phyloP scores from a whole-genome alignment of 2,329 filamentous ascomycete species.

The Tolypocladium amazonense region DNA sequence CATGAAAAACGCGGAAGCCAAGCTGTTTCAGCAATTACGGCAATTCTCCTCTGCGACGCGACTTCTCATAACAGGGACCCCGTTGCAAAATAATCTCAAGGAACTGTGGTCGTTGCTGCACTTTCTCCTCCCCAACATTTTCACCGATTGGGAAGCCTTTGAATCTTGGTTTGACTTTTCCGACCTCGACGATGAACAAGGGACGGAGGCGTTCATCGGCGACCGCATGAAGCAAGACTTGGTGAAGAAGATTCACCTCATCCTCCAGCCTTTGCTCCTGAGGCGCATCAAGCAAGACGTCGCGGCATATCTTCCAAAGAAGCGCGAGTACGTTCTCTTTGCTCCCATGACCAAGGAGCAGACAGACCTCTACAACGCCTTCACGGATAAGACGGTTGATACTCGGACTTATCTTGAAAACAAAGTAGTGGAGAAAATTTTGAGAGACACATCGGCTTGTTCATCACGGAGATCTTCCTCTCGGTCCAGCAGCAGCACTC shows the following conservation, averaged over 20 bases:
- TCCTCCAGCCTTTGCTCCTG: conserved; percentile 82
- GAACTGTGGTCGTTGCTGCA: conserved; percentile 93
- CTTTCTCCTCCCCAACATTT: conserved; percentile 85
- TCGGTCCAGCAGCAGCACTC: conserved; percentile 21
- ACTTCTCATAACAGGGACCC: conserved; percentile 87
- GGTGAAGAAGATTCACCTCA: conserved; percentile 73
- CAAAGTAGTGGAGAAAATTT: conserved; percentile 60
- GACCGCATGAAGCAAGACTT: conserved; percentile 52
- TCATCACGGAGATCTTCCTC: conserved; percentile 23
- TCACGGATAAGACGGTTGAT: conserved; percentile 46
- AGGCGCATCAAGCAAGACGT: conserved; percentile 89
- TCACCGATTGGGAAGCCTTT: conserved; percentile 86
- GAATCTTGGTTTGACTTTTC: conserved; percentile 97
- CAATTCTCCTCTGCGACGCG: conserved; percentile 85
- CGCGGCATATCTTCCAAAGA: conserved; percentile 82
- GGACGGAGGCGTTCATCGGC: conserved; percentile 66
- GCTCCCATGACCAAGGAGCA: conserved; percentile 87
- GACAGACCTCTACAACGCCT: conserved; percentile 71
- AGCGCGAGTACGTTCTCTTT: conserved; percentile 91
- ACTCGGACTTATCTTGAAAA: conserved; percentile 71
- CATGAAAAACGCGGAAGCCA: conserved; percentile 93
- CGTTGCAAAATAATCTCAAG: conserved; percentile 87
- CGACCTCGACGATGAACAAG: conserved; percentile 73
- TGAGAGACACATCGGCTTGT: conserved; percentile 15
- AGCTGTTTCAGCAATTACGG: conserved; percentile 78